Evolutionary conservation across 164 flowering plant species (phyloP), one percentile per base, ranked within the genome.

Genomic region (Piper longum): DNA sequence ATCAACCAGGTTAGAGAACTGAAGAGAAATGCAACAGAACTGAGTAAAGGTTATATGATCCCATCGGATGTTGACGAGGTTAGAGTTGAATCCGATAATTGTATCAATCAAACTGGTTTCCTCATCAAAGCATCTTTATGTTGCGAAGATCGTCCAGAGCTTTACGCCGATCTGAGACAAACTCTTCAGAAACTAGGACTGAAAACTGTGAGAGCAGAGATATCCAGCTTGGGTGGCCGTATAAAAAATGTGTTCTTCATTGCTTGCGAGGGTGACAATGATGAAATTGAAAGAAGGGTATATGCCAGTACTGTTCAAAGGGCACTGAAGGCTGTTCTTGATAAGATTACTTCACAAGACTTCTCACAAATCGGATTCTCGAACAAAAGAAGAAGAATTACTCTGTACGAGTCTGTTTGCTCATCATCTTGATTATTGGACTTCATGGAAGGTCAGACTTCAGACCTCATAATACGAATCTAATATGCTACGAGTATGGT

Each of bases 21-120:
- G 68, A 80, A 83, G 73, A 75, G 78, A 68, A 72, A 72, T 16
- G 88, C 92, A 16, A 61, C 55, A 17, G 85, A 83, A 69, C 80
- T 83, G 48, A 80, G 84, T 60, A 67, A 77, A 72, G 88, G 88
- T 4, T 58, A 77, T 60, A 70, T 80, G 54, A 70, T 91, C 48
- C 96, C 98, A 43, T 69, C 68, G 66, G 96, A 86, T 63, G 52
- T 72, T 41, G 89, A 91, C 71, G 96, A 85, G 75, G 83, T 88
- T 18, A 69, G 57, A 54, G 87, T 91, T 16, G 89, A 83, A 66
- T 72, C 72, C 18, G 73, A 66, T 17, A 73, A 65, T 16, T 71
- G 43, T 52, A 17, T 63, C 1, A 66, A 43, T 41, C 57, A 75
- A 17, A 83, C 82, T 41, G 26, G 67, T 4, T 68, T 73, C 14